Evolutionary conservation across 2,329 filamentous ascomycete species (phyloP), one percentile per base, ranked within the genome.

Genomic region (Boeremia lycopersici): DNA sequence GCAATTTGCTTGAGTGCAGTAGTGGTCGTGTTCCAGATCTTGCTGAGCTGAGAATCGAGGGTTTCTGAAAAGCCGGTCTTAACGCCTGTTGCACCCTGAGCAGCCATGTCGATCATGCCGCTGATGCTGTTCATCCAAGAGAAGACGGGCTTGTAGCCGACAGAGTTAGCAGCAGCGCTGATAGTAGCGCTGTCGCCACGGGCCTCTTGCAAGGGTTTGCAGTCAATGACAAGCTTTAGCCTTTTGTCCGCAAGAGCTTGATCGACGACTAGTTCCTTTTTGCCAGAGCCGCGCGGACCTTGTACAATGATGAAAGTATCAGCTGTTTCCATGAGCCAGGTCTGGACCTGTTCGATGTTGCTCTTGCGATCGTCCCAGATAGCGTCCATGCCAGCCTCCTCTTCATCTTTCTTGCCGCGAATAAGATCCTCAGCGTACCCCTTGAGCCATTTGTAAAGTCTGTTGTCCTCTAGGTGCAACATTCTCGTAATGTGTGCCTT

Each of bases 51-150:
- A 0, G 89, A 88, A 70, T 97, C 93, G 26, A 97, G 79, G 0
- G 92, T 97, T 72, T 97, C 93, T 0, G 91, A 96, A 71, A 98
- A 96, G 7, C 93, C 93, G 6, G 92, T 90, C 76, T 98, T 97
- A 53, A 96, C 90, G 11, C 93, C 93, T 17, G 93, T 96, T 11
- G 95, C 95, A 64, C 93, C 90, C 73, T 97, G 93, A 1, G 95
- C 91, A 19, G 93, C 95, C 33, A 98, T 84, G 65, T 98, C 95
- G 60, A 96, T 82, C 77, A 97, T 85, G 72, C 92, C 96, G 76
- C 90, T 96, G 62, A 98, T 86, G 68, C 87, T 96, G 75, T 98
- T 97, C 77, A 96, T 89, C 90, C 93, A 98, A 0, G 91, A 96
- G 73, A 99, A 99, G 0, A 99, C 86, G 0, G 95, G 95, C 8